Conservation (phyloP, 2,329 filamentous ascomycete species). For the Claviceps monticola region DNA sequence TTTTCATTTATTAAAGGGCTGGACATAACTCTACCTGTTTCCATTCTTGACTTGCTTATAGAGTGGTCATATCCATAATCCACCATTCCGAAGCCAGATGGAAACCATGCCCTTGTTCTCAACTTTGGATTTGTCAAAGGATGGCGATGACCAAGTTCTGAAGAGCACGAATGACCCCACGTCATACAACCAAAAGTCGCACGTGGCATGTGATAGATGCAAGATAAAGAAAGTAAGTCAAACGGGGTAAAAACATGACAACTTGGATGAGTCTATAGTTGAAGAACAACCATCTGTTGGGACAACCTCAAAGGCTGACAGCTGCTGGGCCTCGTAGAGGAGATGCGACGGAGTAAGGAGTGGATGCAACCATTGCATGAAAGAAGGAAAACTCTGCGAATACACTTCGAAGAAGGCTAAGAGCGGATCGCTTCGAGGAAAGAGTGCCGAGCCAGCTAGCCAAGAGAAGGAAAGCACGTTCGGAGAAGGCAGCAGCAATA, state of each 20-base stretch:
- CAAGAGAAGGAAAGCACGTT: too few relatives aligned
- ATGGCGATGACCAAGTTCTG: constrained; percentile 22
- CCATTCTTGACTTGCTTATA: background rate
- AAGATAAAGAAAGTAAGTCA: constrained; percentile 24
- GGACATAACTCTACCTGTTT: background rate
- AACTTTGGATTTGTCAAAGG: background rate
- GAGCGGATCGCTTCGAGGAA: background rate
- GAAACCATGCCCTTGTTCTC: background rate
- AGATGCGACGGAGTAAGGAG: constrained; percentile 25
- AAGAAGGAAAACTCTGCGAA: constrained; percentile 18
- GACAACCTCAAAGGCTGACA: background rate
- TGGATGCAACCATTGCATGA: constrained; percentile 22
- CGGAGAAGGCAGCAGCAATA: too few relatives aligned
- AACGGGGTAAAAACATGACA: background rate
- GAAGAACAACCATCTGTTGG: background rate
- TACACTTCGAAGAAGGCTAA: constrained; percentile 19
- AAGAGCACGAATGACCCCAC: constrained; percentile 22
- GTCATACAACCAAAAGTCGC: constrained; percentile 22
- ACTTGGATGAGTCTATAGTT: background rate
- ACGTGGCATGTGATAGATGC: constrained; percentile 25
- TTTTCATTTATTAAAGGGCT: background rate
- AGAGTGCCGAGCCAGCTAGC: too few relatives aligned
- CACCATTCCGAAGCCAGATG: background rate
- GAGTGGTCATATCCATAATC: background rate
- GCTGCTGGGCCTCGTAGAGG: constrained; percentile 12